These are phyloP conservation scores for Misopates orontium DNA, from an alignment of 257 asterid genomes.

Conservation along the genomic window DNA sequence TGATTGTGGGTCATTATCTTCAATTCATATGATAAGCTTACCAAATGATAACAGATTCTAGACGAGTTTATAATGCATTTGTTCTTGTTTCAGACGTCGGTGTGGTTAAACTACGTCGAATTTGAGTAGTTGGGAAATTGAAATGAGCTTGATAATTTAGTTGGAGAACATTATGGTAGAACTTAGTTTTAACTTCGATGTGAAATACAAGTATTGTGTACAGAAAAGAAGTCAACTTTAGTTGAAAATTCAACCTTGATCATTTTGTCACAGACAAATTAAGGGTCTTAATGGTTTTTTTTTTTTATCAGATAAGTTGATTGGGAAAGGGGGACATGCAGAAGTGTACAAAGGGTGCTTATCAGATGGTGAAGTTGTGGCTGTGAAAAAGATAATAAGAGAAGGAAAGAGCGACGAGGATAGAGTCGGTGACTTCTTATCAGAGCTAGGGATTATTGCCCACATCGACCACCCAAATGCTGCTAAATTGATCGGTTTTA, in stretches of 20 bases:
- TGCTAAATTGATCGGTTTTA: conserved; percentile 80
- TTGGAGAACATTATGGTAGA: conserved; percentile 15
- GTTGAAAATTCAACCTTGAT: neutral
- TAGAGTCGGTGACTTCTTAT: conserved; percentile 74
- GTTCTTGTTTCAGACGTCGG: too few species aligned
- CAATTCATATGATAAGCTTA: too few species aligned
- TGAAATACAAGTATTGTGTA: neutral
- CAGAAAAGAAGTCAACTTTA: conserved; percentile 11
- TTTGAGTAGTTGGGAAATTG: conserved; percentile 3
- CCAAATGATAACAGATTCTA: too few species aligned
- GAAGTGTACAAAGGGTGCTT: conserved; percentile 84
- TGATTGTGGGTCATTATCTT: too few species aligned
- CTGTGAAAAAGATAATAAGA: conserved; percentile 78
- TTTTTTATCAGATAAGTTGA: conserved; percentile 52
- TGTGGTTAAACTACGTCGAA: neutral
- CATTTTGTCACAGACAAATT: conserved; percentile 20
- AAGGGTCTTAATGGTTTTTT: conserved; percentile 5
- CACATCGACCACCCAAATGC: conserved; percentile 92
- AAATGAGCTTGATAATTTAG: neutral
- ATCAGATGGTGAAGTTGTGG: conserved; percentile 73
- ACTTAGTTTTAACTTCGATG: conserved; percentile 13
- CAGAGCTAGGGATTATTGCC: conserved; percentile 93
- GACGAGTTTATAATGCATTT: too few species aligned
- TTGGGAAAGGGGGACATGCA: conserved; percentile 98
- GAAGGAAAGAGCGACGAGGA: conserved; percentile 72